A percentile compares a stretch with the other conserved stretches of the same genome.
Conservation (phyloP, 768 basidiomycete species). For the Mycena galericulata region DNA sequence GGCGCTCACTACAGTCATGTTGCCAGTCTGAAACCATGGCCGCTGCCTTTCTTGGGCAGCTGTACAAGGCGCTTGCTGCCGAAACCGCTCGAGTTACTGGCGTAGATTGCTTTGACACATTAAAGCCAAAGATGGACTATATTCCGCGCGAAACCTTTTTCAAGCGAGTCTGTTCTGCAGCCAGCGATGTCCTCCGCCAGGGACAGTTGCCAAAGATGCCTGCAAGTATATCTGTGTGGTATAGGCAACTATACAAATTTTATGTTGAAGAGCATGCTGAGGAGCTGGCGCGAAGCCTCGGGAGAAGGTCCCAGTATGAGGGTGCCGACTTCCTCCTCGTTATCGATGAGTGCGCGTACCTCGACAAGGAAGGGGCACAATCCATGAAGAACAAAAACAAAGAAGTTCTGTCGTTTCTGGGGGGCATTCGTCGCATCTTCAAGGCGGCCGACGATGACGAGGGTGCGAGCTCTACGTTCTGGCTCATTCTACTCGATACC, state of each 20-base stretch:
- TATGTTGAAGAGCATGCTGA: background rate
- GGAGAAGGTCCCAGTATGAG: background rate
- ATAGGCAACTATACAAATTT: background rate
- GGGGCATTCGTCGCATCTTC: background rate
- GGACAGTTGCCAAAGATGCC: background rate
- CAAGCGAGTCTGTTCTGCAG: background rate
- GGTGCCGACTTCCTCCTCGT: conserved; percentile 3
- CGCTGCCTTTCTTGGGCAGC: conserved; percentile 5
- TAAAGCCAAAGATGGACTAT: background rate
- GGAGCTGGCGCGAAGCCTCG: background rate
- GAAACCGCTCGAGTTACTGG: background rate
- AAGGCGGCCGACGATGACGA: conserved; percentile 1
- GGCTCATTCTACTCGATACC: conserved; percentile 2
- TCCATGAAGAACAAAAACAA: background rate
- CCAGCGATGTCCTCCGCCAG: background rate
- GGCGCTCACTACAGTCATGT: background rate
- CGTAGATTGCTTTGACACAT: background rate
- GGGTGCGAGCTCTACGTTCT: background rate
- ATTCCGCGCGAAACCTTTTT: background rate
- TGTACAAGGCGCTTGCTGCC: background rate
- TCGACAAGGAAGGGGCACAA: background rate
- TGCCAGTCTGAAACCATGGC: background rate
- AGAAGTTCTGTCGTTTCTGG: background rate
- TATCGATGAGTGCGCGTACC: conserved; percentile 8
- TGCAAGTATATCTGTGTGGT: background rate